Conservation (phyloP, 306 rosid species). For the Cucurbita moschata region DNA sequence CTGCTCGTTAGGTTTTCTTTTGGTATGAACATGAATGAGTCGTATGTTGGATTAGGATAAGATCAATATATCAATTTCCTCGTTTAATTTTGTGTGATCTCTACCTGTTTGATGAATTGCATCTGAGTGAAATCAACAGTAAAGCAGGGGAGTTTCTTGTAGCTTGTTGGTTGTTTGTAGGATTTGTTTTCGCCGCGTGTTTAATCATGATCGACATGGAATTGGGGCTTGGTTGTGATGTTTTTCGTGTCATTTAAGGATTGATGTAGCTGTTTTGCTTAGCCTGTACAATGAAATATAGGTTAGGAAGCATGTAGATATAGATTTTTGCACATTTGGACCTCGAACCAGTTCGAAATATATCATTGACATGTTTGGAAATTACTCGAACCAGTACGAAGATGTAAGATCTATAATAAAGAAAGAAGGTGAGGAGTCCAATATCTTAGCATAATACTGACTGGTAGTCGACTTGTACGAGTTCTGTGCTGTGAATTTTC, state of each 20-base stretch:
- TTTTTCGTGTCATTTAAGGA: neutral
- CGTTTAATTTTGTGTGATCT: neutral
- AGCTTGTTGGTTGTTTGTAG: neutral
- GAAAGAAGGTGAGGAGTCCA: neutral
- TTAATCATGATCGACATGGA: neutral
- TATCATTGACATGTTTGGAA: no score
- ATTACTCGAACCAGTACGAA: neutral
- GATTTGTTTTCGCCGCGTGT: neutral
- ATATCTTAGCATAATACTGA: neutral
- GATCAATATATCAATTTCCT: neutral
- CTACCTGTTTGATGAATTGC: slow-evolving; percentile 5
- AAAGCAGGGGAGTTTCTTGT: neutral
- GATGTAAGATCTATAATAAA: neutral
- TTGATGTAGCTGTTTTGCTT: neutral
- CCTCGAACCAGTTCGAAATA: neutral
- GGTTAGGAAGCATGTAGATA: neutral
- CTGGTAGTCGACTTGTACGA: neutral
- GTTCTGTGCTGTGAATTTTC: neutral
- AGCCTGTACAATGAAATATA: neutral
- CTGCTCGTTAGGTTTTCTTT: neutral
- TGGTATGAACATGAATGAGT: neutral
- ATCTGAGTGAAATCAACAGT: neutral
- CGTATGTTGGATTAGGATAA: neutral
- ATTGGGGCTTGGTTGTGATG: neutral
- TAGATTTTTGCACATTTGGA: neutral